These are phyloP conservation scores for Ophiocordyceps robertsii DNA, from an alignment of 2,329 filamentous ascomycete genomes.

Conservation along the genomic window DNA sequence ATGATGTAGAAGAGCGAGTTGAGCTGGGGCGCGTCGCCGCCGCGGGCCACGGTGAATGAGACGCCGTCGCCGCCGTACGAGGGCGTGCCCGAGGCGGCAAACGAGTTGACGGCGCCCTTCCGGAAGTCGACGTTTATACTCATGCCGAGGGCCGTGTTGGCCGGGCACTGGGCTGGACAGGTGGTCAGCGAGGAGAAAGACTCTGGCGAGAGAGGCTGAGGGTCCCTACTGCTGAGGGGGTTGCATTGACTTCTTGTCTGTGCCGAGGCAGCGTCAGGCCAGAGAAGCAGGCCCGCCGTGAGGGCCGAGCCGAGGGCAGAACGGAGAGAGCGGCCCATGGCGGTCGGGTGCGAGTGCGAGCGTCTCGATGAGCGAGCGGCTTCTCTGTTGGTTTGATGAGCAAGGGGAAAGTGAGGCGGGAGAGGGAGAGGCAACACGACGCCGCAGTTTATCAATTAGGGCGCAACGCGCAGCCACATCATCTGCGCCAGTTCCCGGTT, in stretches of 20 bases:
- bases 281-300: too few species aligned
- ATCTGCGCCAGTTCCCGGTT: too few species aligned
- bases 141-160: conserved; percentile 70
- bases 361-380: too few species aligned
- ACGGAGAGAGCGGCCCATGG: too few species aligned
- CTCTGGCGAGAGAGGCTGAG: neutral
- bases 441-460: too few species aligned
- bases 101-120: conserved; percentile 63
- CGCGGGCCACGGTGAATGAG: conserved; percentile 62
- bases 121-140: conserved; percentile 78
- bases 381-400: too few species aligned
- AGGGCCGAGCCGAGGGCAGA: too few species aligned
- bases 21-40: conserved; percentile 77
- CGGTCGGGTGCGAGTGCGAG: too few species aligned
- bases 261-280: too few species aligned
- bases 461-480: too few species aligned
- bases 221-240: neutral
- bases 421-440: too few species aligned
- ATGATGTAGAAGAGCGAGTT: conserved; percentile 95
- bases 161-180: conserved; percentile 44
- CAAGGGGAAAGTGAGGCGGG: too few species aligned
- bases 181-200: neutral
- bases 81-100: conserved; percentile 55
- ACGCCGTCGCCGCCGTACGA: conserved; percentile 67
- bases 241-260: neutral